Evolutionary conservation across 352 stramenopile species (phyloP).

Genomic region (Lagenidium sp.): DNA sequence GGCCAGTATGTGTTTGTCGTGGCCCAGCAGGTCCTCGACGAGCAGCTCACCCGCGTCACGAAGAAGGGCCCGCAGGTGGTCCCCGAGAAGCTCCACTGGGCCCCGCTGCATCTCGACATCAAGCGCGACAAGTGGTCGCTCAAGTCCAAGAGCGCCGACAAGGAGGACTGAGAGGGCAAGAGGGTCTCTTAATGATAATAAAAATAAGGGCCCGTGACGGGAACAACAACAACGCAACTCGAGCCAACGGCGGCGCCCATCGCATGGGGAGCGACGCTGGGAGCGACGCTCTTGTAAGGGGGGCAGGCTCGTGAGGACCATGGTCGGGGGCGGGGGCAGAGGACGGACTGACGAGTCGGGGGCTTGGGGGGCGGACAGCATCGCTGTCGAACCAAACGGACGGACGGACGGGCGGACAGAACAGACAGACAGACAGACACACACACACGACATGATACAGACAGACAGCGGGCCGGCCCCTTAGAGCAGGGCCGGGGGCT

Average conservation of each 20-base stretch:
- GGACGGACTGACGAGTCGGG: too few species aligned
- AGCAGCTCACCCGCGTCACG: slow-evolving; percentile 66
- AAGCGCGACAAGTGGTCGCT: slow-evolving; percentile 85
- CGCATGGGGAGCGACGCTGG: too few species aligned
- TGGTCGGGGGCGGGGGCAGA: too few species aligned
- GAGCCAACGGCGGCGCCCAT: too few species aligned
- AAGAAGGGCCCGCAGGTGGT: slow-evolving; percentile 66
- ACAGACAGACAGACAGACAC: slow-evolving; percentile 1
- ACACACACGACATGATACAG: background rate
- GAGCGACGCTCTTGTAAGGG: too few species aligned
- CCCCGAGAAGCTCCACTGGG: slow-evolving; percentile 77
- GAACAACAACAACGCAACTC: too few species aligned
- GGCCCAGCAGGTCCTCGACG: slow-evolving; percentile 87
- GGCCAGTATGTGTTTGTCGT: slow-evolving; percentile 98
- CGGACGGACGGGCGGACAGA: background rate
- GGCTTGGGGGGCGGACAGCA: too few species aligned
- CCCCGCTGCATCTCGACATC: slow-evolving; percentile 72
- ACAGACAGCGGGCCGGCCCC: background rate
- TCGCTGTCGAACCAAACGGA: too few species aligned
- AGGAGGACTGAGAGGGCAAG: slow-evolving; percentile 38
- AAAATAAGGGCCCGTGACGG: too few species aligned
- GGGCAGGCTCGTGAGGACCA: too few species aligned
- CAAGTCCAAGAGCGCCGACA: slow-evolving; percentile 61
- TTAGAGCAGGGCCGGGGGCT: background rate
- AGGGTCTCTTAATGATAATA: background rate